These are phyloP conservation scores for Lantana camara DNA, from an alignment of 257 asterid species.

Conservation along the genomic window DNA sequence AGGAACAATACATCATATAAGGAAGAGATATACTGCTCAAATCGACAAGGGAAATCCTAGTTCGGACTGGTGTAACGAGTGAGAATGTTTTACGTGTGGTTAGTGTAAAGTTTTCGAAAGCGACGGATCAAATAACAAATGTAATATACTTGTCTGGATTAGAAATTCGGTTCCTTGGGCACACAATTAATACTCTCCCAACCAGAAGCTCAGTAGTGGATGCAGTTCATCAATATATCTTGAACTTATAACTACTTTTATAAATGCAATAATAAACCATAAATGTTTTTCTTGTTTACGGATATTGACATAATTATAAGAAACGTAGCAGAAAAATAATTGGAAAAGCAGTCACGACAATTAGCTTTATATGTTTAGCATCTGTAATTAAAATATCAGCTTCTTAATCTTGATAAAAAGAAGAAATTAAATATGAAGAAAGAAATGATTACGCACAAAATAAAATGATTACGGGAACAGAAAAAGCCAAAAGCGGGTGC, in stretches of 20 bases:
- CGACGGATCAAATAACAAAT: too few species aligned
- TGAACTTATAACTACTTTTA: not conserved
- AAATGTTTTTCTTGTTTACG: not conserved
- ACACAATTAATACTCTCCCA: conserved; percentile 1
- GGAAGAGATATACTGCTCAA: too few species aligned
- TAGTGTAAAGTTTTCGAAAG: too few species aligned
- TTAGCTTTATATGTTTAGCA: too few species aligned
- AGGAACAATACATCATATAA: too few species aligned
- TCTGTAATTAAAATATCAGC: not conserved
- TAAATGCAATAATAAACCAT: not conserved
- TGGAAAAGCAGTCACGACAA: too few species aligned
- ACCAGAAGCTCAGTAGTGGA: conserved; percentile 6
- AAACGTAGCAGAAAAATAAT: too few species aligned
- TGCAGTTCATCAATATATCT: conserved; percentile 2
- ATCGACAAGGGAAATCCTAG: too few species aligned
- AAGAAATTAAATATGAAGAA: not conserved
- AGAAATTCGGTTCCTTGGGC: not conserved
- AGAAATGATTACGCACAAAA: not conserved
- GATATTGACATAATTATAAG: not conserved
- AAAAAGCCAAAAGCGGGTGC: conserved; percentile 37
- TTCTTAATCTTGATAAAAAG: not conserved
- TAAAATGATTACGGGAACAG: conserved; percentile 30
- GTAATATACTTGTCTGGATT: too few species aligned
- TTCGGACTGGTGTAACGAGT: too few species aligned
- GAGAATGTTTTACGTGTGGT: too few species aligned